Percentiles rank a stretch among this genome's conserved stretches.
Evolutionary conservation across 2,329 filamentous ascomycete genomes (phyloP).

Genomic region (Exophiala bonariae): DNA sequence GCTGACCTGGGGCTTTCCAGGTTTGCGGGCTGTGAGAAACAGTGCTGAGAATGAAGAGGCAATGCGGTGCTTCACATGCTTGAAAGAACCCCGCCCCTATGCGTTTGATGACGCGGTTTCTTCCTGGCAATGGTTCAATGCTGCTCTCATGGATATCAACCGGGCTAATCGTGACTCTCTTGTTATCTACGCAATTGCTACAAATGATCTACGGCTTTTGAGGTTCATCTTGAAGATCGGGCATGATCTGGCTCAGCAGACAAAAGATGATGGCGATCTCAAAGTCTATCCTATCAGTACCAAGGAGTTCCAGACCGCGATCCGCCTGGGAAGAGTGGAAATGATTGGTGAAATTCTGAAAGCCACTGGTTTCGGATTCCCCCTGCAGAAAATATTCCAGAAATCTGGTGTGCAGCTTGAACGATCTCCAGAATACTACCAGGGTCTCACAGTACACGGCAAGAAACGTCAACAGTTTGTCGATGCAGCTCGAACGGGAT

Average conservation of each 20-base stretch:
- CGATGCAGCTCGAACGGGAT: constrained; percentile 55
- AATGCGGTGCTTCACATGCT: constrained; percentile 5
- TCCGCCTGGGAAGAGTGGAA: constrained; percentile 51
- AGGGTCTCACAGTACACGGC: constrained; percentile 73
- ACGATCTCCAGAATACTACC: constrained; percentile 70
- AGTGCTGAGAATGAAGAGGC: constrained; percentile 8
- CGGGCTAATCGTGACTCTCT: constrained; percentile 20
- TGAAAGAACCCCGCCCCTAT: not conserved
- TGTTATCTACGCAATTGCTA: constrained; percentile 49
- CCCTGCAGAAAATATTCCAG: constrained; percentile 66
- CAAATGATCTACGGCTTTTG: constrained; percentile 56
- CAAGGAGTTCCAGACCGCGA: constrained; percentile 40
- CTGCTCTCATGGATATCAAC: constrained; percentile 4
- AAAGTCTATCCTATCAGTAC: constrained; percentile 28
- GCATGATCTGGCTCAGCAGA: constrained; percentile 44
- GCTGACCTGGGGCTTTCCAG: constrained; percentile 44
- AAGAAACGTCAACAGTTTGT: constrained; percentile 77
- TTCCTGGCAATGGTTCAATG: constrained; percentile 25
- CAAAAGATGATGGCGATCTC: constrained; percentile 24
- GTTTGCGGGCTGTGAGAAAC: constrained; percentile 36
- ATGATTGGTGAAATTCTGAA: constrained; percentile 66
- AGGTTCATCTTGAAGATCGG: constrained; percentile 59
- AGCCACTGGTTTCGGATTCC: constrained; percentile 66
- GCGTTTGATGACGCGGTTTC: not conserved
- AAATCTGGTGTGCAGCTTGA: constrained; percentile 63